phyloP scores from a whole-genome alignment of 352 stramenopile species.

The Detonula confervacea region DNA sequence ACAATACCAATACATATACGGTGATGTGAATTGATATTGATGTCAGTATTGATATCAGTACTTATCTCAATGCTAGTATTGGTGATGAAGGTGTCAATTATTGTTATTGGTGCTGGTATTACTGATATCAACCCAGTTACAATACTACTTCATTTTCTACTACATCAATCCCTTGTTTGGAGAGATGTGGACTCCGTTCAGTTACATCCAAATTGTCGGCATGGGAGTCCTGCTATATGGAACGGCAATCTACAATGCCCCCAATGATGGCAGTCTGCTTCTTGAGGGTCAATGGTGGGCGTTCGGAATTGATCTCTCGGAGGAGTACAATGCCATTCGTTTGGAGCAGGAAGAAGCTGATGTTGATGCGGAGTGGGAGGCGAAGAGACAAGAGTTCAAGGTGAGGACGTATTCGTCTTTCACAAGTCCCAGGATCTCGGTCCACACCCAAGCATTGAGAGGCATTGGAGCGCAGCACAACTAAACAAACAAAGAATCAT shows the following conservation, averaged over 20 bases:
- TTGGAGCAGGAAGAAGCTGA: conserved; percentile 56
- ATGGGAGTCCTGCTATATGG: conserved; percentile 93
- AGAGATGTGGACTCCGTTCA: conserved; percentile 94
- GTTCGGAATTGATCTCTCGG: conserved; percentile 67
- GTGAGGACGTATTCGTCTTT: conserved; percentile 66
- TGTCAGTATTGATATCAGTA: too few relatives aligned
- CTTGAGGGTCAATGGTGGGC: conserved; percentile 76
- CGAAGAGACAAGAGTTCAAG: conserved; percentile 59
- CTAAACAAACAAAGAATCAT: conserved; percentile 18
- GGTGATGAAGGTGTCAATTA: too few relatives aligned
- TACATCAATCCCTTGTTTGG: conserved; percentile 90
- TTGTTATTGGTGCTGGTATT: too few relatives aligned
- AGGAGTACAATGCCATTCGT: conserved; percentile 73
- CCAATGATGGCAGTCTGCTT: conserved; percentile 80
- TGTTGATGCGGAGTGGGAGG: conserved; percentile 64
- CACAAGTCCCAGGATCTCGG: conserved; percentile 60
- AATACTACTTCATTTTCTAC: conserved; percentile 98
- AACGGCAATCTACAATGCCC: conserved; percentile 96
- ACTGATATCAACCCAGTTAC: too few relatives aligned
- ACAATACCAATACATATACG: too few relatives aligned
- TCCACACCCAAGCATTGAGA: conserved; percentile 69
- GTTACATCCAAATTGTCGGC: conserved; percentile 92
- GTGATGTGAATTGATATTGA: too few relatives aligned
- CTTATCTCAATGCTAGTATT: too few relatives aligned
- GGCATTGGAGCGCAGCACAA: conserved; percentile 53